Evolutionary conservation across 441 rosid species (phyloP), one percentile per base, ranked within the genome.

Genomic region (Rhodomyrtus psidioides): DNA sequence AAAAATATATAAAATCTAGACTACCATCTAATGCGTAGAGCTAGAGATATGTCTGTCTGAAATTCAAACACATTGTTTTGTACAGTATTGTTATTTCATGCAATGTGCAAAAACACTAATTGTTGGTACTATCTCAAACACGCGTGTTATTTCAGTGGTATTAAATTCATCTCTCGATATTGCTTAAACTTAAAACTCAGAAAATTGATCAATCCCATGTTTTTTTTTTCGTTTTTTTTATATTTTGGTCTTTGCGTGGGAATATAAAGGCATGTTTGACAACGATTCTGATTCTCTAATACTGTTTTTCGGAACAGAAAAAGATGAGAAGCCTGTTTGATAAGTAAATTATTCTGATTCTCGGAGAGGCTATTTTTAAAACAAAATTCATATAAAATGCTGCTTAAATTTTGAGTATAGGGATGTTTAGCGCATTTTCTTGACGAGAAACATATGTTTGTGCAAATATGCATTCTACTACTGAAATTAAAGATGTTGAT

Each of bases 1-100:
- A 21, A 55, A 55, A 0, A 1, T 42, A 55, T 0, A 10, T 56
- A 0, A 24, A 57, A 57, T 57, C 28, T 57, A 57, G 12, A 0
- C 28, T 26, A 26, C 27, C 60, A 57, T 57, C 26, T 57, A 26
- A 26, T 57, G 26, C 12, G 60, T 14, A 57, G 60, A n/a, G n/a
- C n/a, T n/a, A n/a, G n/a, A 57, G 60, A 57, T 57, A 26, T 57
- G 60, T 57, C 60, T 5, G 4, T 26, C 12, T 57, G 4, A 57
- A 57, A 57, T 57, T 57, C 60, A 0, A 57, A 57, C 28, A 26
- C 60, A 26, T 0, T 57, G 26, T 57, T 57, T 26, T 57, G 27
- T 12, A 57, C 2, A 26, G 60, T 24, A 27, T 27, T 12, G 28
- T 57, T 12, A 57, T 15, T n/a, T 57, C 60, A 26, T 57, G 60